Percentiles rank a stretch among this genome's conserved stretches.
Conservation (phyloP, 75 land plant genomes). For the Selaginella moellendorffii region DNA sequence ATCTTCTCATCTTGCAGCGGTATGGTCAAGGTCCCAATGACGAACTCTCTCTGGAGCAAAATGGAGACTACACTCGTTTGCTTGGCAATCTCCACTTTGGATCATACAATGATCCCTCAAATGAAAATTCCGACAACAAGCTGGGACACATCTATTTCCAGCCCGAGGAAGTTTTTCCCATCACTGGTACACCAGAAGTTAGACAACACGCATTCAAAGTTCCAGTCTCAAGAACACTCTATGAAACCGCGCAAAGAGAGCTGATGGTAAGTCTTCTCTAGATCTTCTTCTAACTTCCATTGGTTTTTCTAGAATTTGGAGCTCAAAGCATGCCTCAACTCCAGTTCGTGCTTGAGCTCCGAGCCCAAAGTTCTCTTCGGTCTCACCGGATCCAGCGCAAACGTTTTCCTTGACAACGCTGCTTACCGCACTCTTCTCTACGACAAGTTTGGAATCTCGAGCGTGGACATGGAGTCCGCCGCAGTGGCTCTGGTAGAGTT, state of each 20-base stretch:
- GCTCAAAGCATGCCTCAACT: constrained; percentile 31
- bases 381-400: constrained; percentile 33
- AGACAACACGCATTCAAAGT: constrained; percentile 15
- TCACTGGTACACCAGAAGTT: constrained; percentile 13
- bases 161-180: constrained; percentile 14
- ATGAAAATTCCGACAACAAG: constrained; percentile 16
- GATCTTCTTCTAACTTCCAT: too few species aligned
- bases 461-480: constrained; percentile 54
- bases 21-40: constrained; percentile 39
- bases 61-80: constrained; percentile 43
- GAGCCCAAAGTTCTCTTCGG: constrained; percentile 31
- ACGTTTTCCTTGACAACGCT: constrained; percentile 41
- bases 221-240: constrained; percentile 4
- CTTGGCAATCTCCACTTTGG: constrained; percentile 36
- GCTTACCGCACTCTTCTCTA: constrained; percentile 38
- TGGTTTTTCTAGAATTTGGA: constrained; percentile 19
- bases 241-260: constrained; percentile 3
- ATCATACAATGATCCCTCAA: constrained; percentile 24
- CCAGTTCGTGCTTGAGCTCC: constrained; percentile 29
- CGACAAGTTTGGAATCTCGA: constrained; percentile 28
- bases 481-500: constrained; percentile 39
- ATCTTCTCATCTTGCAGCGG: constrained; percentile 22
- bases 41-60: constrained; percentile 30
- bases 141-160: constrained; percentile 12
- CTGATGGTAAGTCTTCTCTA: constrained; percentile 10